phyloP scores from a whole-genome alignment of 495 filamentous ascomycete genomes.

The Xylaria sp. region DNA sequence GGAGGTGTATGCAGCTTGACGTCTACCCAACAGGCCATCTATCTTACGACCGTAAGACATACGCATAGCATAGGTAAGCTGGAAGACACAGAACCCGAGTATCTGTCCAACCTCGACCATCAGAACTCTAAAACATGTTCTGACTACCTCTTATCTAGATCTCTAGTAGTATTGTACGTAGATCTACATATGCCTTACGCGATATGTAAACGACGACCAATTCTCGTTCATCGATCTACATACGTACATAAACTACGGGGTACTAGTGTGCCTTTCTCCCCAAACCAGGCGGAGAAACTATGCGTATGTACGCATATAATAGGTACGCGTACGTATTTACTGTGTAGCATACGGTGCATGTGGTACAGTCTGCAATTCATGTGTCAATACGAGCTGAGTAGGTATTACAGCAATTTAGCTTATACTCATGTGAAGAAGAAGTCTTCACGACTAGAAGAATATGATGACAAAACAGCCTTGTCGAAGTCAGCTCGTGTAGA shows the following conservation, averaged over 20 bases:
- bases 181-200: slow-evolving; percentile 17
- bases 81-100: neutral
- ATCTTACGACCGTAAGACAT: neutral
- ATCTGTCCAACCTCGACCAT: neutral
- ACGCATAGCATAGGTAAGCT: neutral
- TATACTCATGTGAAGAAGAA: neutral
- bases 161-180: neutral
- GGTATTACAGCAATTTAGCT: neutral
- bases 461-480: neutral
- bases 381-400: neutral
- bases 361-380: neutral
- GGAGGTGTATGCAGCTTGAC: neutral
- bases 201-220: slow-evolving; percentile 1
- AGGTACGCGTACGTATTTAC: neutral
- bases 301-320: neutral
- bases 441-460: neutral
- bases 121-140: neutral
- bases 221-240: slow-evolving; percentile 8
- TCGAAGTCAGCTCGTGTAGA: neutral
- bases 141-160: neutral
- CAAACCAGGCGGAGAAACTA: neutral
- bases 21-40: too few species aligned
- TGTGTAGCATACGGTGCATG: neutral
- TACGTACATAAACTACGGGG: neutral
- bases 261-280: neutral